phyloP scores from a whole-genome alignment of 75 land plant genomes.

The Sequoiadendron giganteum region DNA sequence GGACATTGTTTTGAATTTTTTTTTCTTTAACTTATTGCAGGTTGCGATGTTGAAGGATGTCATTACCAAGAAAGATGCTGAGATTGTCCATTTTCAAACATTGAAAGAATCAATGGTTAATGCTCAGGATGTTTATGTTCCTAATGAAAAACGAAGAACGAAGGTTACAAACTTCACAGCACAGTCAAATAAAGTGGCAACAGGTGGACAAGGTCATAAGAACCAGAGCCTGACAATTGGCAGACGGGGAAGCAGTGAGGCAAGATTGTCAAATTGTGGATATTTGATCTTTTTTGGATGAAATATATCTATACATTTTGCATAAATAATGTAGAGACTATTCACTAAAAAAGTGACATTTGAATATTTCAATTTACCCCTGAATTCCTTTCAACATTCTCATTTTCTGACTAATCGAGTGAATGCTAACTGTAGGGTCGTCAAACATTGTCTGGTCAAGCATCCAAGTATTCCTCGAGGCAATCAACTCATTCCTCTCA shows the following conservation, averaged over 20 bases:
- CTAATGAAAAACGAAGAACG: conserved; percentile 4
- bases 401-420: not conserved
- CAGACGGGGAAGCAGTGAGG: conserved; percentile 1
- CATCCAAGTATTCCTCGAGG: not conserved
- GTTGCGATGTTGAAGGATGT: conserved; percentile 67
- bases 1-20: not conserved
- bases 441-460: conserved; percentile 5
- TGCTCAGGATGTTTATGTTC: conserved; percentile 11
- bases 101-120: conserved; percentile 28
- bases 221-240: conserved; percentile 17
- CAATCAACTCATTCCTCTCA: conserved; percentile 1
- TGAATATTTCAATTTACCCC: not conserved
- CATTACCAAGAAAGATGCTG: conserved; percentile 72
- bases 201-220: conserved; percentile 16
- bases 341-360: not conserved
- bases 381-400: not conserved
- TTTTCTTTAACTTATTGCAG: conserved; percentile 30
- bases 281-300: too few species aligned
- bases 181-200: conserved; percentile 35
- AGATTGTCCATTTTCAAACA: conserved; percentile 59
- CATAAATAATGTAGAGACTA: too few species aligned
- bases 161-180: conserved; percentile 10
- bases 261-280: not conserved
- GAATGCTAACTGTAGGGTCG: not conserved
- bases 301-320: too few species aligned